Percentiles rank a stretch among this genome's conserved stretches.
Evolutionary conservation across 169 alveolate species (phyloP).

Genomic region (Eimeria falciformis): DNA sequence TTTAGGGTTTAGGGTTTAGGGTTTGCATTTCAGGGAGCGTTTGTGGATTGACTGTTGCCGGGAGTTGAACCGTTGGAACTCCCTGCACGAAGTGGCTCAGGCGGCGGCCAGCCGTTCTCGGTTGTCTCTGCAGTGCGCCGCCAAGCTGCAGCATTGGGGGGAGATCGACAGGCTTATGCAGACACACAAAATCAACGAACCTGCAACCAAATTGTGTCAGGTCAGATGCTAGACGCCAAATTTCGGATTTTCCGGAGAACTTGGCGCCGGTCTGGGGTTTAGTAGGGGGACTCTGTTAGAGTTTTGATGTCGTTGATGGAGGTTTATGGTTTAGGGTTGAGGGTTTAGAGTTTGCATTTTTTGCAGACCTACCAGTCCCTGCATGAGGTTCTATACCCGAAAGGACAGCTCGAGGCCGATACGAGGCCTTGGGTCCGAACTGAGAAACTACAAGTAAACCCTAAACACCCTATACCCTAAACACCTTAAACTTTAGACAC

Average conservation of each 20-base stretch:
- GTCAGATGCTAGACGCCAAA: not conserved
- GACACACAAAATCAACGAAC: conserved; percentile 22
- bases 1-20: conserved; percentile 13
- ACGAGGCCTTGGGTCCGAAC: conserved; percentile 60
- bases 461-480: conserved; percentile 47
- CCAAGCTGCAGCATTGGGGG: conserved; percentile 83
- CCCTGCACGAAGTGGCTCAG: conserved; percentile 80
- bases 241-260: not conserved
- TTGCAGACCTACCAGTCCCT: conserved; percentile 75
- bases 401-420: conserved; percentile 31
- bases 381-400: conserved; percentile 71
- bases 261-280: conserved; percentile 13
- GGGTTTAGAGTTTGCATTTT: not conserved
- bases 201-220: conserved; percentile 72
- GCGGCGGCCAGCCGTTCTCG: conserved; percentile 76
- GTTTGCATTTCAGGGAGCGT: conserved; percentile 41
- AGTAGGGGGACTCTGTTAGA: not conserved
- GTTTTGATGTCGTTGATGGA: no score
- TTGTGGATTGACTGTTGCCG: conserved; percentile 53
- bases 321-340: conserved; percentile 19
- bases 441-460: conserved; percentile 63
- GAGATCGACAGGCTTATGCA: conserved; percentile 78
- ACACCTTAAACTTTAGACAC: not conserved
- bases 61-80: conserved; percentile 83
- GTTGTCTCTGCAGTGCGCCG: conserved; percentile 81